These are phyloP conservation scores for Tetracentron sinense DNA, from an alignment of 164 flowering plant species.

Conservation along the genomic window DNA sequence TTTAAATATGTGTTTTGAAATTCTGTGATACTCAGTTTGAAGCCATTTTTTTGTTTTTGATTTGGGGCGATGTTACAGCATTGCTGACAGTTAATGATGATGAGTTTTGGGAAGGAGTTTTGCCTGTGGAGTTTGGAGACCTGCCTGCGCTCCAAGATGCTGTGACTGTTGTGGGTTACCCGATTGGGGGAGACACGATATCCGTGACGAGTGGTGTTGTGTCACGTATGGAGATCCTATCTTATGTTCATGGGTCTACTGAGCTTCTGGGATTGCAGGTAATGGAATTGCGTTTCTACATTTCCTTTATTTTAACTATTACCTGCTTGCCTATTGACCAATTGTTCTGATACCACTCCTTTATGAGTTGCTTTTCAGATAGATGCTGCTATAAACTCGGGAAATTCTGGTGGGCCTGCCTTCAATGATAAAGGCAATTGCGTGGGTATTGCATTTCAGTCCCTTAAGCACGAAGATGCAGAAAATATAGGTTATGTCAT, in stretches of 20 bases:
- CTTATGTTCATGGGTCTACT: slow-evolving; percentile 95
- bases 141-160: slow-evolving; percentile 97
- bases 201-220: slow-evolving; percentile 99
- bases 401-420: slow-evolving; percentile 99
- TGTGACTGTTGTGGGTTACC: slow-evolving; percentile 97
- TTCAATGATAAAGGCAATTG: slow-evolving; percentile 89
- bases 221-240: slow-evolving; percentile 93
- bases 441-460: slow-evolving; percentile 99
- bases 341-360: slow-evolving; percentile 9
- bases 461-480: slow-evolving; percentile 92
- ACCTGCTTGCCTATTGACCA: neutral
- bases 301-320: neutral
- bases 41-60: slow-evolving; percentile 2
- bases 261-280: slow-evolving; percentile 98
- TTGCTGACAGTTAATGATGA: slow-evolving; percentile 87
- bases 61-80: slow-evolving; percentile 48
- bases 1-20: neutral
- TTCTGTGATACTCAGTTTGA: neutral
- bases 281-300: slow-evolving; percentile 1
- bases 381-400: slow-evolving; percentile 99
- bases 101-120: slow-evolving; percentile 94
- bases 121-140: slow-evolving; percentile 84
- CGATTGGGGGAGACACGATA: slow-evolving; percentile 98
- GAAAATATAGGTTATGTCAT: slow-evolving; percentile 99
- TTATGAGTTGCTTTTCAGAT: slow-evolving; percentile 49